Percentiles rank a stretch among this genome's conserved stretches.
Conservation (phyloP, 495 filamentous ascomycete genomes). For the Viridothelium virens region DNA sequence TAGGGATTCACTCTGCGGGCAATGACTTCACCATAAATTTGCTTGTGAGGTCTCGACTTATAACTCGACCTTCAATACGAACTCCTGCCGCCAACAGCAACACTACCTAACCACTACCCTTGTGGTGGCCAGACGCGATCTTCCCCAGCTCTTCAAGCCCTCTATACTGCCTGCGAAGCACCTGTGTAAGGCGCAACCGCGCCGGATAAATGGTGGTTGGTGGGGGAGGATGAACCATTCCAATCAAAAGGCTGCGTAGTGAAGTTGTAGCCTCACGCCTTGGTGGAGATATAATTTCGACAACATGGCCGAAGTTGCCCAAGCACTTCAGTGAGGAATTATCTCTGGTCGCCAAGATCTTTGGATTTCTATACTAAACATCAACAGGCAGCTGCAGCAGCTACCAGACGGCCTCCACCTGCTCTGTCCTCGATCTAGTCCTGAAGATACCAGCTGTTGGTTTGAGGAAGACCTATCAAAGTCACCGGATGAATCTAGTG, state of each 20-base stretch:
- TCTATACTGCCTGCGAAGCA: neutral
- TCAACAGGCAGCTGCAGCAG: conserved; percentile 26
- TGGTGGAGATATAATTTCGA: neutral
- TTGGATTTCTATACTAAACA: neutral
- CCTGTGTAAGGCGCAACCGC: neutral
- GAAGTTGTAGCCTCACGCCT: neutral
- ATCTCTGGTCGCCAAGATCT: neutral
- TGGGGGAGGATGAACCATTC: neutral
- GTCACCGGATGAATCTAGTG: conserved; percentile 16
- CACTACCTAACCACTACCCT: no score
- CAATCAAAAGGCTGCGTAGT: neutral
- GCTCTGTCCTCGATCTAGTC: conserved; percentile 33
- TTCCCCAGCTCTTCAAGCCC: neutral
- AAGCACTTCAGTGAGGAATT: neutral
- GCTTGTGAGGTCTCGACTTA: no score
- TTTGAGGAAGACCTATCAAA: conserved; percentile 32
- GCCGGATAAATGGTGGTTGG: neutral
- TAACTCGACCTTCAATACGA: no score
- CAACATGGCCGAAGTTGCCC: conserved; percentile 7
- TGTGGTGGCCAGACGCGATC: no score
- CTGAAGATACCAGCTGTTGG: conserved; percentile 27
- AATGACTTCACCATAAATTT: no score
- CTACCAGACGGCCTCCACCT: conserved; percentile 32
- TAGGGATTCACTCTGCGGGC: no score
- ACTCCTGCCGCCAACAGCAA: no score